Base-by-base conservation (phyloP, 495 filamentous ascomycete genomes). In the Talaromyces proteolyticus region DNA sequence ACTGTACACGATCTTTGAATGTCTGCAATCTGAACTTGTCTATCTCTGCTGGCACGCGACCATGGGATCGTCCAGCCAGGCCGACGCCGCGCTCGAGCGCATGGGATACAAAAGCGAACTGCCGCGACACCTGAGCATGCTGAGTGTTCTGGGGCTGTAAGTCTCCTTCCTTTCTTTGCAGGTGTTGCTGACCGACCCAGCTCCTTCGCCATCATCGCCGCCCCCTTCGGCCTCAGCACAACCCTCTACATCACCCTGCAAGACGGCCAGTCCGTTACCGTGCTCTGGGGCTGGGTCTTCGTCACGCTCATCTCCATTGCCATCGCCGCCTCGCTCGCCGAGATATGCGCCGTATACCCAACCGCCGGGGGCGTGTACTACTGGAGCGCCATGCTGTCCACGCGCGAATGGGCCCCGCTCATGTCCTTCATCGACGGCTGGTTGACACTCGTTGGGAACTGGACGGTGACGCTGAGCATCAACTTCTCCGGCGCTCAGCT, bases 371-470 rank as follows among this genome's bases (percentile, higher is more conserved):
- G 84, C 6, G 83, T 87, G 47, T 88, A 88, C 53, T 83, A 88
- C 64, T 89, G 86, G 86, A 86, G 83, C 11, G 84, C 85, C 6
- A 84, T 86, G 62, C 71, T 78, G 17, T 66, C 69, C 1, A 69
- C 69, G 49, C 70, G 63, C 47, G 64, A 65, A 49, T 88, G 78
- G 77, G 81, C 78, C 4, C 79, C 80, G 5, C 60, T 84, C 41
- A 73, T 88, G 51, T 81, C 76, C 12, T 90, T 83, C 68, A 79
- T 83, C 16, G 85, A 84, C 11, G 86, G 86, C 20, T 90, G 86
- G 86, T 74, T 90, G 55, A 88, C 84, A 39, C 77, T 86, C 4
- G 79, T 82, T 2, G 86, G 84, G 0, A 89, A 86, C 75, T 86
- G 87, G 56, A 74, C 74, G 3, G 67, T 77, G 12, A 74, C 73